These are phyloP conservation scores for Rhinocladiella similis DNA, from an alignment of 2,329 filamentous ascomycete species.

Conservation along the genomic window DNA sequence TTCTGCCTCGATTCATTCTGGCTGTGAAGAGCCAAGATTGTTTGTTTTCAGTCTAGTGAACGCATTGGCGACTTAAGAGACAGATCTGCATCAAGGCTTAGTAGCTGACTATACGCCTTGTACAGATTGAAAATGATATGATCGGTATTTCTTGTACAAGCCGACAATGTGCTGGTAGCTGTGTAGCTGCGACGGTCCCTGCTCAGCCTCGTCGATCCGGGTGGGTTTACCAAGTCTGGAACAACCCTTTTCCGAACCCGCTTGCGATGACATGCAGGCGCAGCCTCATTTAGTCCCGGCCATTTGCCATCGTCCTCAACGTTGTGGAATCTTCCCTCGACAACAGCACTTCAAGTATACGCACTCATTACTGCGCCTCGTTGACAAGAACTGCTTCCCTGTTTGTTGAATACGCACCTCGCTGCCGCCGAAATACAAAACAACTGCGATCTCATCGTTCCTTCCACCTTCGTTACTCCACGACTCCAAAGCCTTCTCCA, in stretches of 20 bases:
- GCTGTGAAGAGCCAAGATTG: too few species aligned
- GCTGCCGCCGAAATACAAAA: background rate
- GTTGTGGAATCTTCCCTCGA: slow-evolving; percentile 16
- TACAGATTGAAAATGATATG: background rate
- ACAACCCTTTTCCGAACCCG: background rate
- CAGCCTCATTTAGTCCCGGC: background rate
- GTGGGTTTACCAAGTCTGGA: background rate
- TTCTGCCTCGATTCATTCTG: too few species aligned
- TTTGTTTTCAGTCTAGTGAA: too few species aligned
- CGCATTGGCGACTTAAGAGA: too few species aligned
- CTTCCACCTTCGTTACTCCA: background rate
- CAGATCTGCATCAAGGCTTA: too few species aligned
- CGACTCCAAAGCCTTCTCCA: background rate
- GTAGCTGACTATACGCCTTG: too few species aligned
- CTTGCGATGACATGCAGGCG: background rate
- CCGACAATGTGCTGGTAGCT: too few species aligned
- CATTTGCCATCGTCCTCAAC: slow-evolving; percentile 1
- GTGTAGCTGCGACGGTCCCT: too few species aligned
- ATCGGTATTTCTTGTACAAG: background rate
- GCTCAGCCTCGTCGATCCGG: background rate
- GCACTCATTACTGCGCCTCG: slow-evolving; percentile 18
- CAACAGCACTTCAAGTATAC: slow-evolving; percentile 1
- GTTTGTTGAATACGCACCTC: background rate
- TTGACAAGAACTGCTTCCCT: background rate
- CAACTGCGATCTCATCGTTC: background rate